phyloP scores from a whole-genome alignment of 2,329 filamentous ascomycete genomes.

The Sporothrix dimorphospora region DNA sequence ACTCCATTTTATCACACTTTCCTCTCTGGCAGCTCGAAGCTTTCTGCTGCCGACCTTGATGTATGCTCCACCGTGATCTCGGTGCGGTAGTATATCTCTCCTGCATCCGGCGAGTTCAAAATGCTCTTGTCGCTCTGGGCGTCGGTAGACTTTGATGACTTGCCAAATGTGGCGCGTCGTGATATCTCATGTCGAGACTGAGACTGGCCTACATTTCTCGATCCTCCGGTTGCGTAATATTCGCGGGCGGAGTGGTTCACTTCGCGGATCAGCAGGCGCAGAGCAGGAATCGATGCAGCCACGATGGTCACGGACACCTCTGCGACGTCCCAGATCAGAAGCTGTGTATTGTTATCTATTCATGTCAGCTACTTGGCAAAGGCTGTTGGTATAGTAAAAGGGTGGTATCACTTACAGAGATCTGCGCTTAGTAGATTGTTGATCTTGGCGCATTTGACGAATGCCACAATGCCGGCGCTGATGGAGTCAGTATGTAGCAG shows the following conservation, averaged over 20 bases:
- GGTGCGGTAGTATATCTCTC: background rate
- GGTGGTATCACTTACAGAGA: background rate
- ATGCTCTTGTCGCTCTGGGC: background rate
- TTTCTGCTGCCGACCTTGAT: background rate
- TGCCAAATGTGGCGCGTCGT: background rate
- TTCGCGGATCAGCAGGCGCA: background rate
- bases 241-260: background rate
- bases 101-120: background rate
- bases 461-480: background rate
- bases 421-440: background rate
- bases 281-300: background rate
- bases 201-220: background rate
- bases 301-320: background rate
- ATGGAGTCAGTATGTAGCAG: background rate
- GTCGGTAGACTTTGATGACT: background rate
- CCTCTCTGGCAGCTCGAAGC: background rate
- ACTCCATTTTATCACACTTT: too few relatives aligned
- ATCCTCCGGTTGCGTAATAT: background rate
- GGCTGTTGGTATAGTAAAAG: too few relatives aligned
- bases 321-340: background rate
- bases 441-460: background rate
- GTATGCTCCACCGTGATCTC: background rate
- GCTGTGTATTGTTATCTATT: background rate
- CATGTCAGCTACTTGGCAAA: too few relatives aligned
- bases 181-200: background rate